Evolutionary conservation across 805 yeast genomes (phyloP).

Genomic region (Schizosaccharomyces lindneri): DNA sequence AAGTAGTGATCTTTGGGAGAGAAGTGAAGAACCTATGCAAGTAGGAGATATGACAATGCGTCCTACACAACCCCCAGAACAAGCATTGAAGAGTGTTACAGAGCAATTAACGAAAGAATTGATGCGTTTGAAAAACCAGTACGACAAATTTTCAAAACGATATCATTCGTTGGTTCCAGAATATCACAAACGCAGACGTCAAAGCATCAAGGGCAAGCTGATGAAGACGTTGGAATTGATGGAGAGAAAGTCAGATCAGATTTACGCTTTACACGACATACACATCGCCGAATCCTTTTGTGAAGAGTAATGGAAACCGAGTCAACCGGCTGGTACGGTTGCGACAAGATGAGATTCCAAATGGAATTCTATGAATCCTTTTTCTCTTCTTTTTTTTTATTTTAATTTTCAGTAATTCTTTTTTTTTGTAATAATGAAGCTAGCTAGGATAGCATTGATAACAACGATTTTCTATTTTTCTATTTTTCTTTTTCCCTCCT

Average conservation of each 20-base stretch:
- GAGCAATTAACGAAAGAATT: conserved; percentile 7
- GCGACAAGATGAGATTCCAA: background rate
- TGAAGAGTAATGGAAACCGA: background rate
- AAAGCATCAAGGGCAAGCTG: conserved; percentile 4
- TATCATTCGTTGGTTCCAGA: conserved; percentile 7
- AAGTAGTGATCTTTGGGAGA: no score
- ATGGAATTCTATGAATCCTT: no score
- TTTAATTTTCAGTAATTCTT: no score
- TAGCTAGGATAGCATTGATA: background rate
- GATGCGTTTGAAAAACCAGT: conserved; percentile 5
- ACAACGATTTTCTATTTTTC: background rate
- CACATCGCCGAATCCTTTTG: background rate
- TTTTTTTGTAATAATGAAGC: no score
- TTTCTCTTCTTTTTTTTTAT: no score
- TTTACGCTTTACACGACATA: conserved; percentile 9
- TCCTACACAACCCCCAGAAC: conserved; percentile 7
- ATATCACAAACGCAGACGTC: conserved; percentile 6
- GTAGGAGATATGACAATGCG: conserved; percentile 7
- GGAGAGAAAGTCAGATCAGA: conserved; percentile 9
- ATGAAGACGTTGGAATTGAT: conserved; percentile 5
- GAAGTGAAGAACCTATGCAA: background rate
- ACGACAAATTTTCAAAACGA: conserved; percentile 4
- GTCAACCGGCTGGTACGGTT: background rate
- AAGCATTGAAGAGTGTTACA: conserved; percentile 5
- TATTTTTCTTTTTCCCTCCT: background rate